Conservation (phyloP, 1,284 basidiomycete species). For the Mycosarcoma mackinlayi region DNA sequence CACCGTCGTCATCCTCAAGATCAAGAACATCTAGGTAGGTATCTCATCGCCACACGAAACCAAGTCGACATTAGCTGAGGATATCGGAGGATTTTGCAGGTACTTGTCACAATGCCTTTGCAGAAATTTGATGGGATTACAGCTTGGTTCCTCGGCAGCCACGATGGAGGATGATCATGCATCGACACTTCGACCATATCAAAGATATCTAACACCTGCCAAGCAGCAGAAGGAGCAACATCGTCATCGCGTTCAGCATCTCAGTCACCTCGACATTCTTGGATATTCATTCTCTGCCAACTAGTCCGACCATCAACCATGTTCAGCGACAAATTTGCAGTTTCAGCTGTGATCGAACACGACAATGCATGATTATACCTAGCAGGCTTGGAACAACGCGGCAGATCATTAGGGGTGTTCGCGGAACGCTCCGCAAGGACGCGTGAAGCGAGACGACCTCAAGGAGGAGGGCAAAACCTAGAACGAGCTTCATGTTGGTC, state of each 20-base stretch:
- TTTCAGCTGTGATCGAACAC: neutral
- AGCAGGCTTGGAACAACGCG: neutral
- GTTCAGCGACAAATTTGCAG: neutral
- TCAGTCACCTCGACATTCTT: neutral
- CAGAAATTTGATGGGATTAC: neutral
- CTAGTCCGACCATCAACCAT: neutral
- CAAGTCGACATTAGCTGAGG: slow-evolving; percentile 27
- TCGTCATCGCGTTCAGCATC: slow-evolving; percentile 2
- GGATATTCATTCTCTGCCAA: neutral
- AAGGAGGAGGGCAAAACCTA: slow-evolving; percentile 21
- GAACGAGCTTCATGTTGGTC: slow-evolving; percentile 56
- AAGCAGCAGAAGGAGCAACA: slow-evolving; percentile 5
- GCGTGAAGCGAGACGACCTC: slow-evolving; percentile 32
- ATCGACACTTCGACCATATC: slow-evolving; percentile 12
- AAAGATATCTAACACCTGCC: slow-evolving; percentile 9
- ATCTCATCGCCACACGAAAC: neutral
- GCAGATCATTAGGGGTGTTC: slow-evolving; percentile 5
- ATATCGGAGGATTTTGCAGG: slow-evolving; percentile 17
- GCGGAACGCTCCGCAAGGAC: slow-evolving; percentile 38
- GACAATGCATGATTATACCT: slow-evolving; percentile 18
- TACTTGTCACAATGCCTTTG: slow-evolving; percentile 12
- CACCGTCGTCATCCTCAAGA: slow-evolving; percentile 49
- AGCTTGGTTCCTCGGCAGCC: neutral
- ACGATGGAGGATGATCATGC: slow-evolving; percentile 38
- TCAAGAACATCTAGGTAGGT: slow-evolving; percentile 50